These are phyloP conservation scores for Stylonectria norvegica DNA, from an alignment of 2,329 filamentous ascomycete genomes.

Conservation along the genomic window DNA sequence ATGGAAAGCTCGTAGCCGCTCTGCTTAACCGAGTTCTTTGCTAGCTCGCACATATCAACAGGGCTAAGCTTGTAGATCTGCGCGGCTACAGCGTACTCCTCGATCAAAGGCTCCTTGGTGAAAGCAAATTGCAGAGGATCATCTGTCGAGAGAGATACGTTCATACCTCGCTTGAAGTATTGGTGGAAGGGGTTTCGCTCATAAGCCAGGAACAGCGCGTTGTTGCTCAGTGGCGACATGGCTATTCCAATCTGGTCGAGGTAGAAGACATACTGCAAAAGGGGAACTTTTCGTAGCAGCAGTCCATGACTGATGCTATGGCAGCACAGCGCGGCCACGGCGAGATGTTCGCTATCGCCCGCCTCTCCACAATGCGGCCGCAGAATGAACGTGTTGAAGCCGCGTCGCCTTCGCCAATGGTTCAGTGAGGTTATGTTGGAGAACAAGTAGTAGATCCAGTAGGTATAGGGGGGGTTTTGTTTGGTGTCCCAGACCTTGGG, in stretches of 20 bases:
- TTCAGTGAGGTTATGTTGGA: constrained; percentile 93
- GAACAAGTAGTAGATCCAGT: constrained; percentile 98
- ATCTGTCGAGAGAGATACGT: constrained; percentile 94
- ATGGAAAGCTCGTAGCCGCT: constrained; percentile 87
- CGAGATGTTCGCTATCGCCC: constrained; percentile 93
- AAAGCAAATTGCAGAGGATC: constrained; percentile 97
- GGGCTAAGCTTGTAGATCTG: constrained; percentile 98
- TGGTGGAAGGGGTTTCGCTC: constrained; percentile 94
- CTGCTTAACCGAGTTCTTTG: constrained; percentile 92
- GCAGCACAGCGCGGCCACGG: constrained; percentile 84
- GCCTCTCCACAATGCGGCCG: constrained; percentile 95
- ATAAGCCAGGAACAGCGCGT: constrained; percentile 92
- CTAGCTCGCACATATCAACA: constrained; percentile 97
- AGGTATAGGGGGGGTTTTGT: constrained; percentile 97
- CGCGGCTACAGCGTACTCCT: constrained; percentile 95
- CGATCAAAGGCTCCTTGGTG: constrained; percentile 95
- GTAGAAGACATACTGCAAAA: constrained; percentile 96
- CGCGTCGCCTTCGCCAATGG: constrained; percentile 81
- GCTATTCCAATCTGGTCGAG: constrained; percentile 97
- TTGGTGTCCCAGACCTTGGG: constrained; percentile 85
- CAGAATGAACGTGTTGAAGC: constrained; percentile 93
- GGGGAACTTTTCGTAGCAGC: constrained; percentile 84
- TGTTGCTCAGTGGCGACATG: constrained; percentile 99
- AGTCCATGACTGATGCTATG: constrained; percentile 97
- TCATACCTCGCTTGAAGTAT: constrained; percentile 92